A percentile compares a stretch with the other conserved stretches of the same genome.
Conservation (phyloP, 1,139 yeast genomes). For the Taiozyma sp. region DNA sequence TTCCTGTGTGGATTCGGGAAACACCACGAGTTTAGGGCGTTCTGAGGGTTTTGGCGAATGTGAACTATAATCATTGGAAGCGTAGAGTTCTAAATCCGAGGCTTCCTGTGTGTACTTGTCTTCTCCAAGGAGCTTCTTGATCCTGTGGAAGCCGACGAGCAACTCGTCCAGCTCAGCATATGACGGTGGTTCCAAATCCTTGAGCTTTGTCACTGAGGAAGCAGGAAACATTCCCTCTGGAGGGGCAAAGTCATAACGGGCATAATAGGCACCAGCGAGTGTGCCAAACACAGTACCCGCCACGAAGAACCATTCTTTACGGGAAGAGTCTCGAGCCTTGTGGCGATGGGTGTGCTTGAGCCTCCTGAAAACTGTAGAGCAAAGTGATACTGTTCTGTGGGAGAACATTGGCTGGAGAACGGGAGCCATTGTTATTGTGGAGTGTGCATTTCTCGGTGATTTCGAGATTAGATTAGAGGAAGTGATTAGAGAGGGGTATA, state of each 20-base stretch:
- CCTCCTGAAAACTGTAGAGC: not conserved
- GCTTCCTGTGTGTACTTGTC: conserved; percentile 12
- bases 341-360: not conserved
- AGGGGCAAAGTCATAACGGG: conserved; percentile 8
- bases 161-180: conserved; percentile 24
- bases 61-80: conserved; percentile 20
- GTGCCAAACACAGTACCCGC: conserved; percentile 1
- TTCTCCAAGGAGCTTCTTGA: conserved; percentile 11
- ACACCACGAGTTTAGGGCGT: conserved; percentile 53
- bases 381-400: not conserved
- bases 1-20: conserved; percentile 58
- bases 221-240: conserved; percentile 26
- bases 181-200: conserved; percentile 25
- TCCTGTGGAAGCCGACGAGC: conserved; percentile 7
- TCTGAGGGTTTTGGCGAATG: conserved; percentile 25
- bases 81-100: conserved; percentile 16
- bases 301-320: not conserved
- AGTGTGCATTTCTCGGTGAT: not conserved
- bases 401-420: not conserved
- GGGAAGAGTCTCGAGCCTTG: not conserved
- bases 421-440: not conserved
- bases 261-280: conserved; percentile 12
- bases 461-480: not conserved
- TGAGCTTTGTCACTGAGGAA: conserved; percentile 29
- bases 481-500: not conserved